Evolutionary conservation across 768 basidiomycete genomes (phyloP).

Genomic region (Dioszegia crocea): DNA sequence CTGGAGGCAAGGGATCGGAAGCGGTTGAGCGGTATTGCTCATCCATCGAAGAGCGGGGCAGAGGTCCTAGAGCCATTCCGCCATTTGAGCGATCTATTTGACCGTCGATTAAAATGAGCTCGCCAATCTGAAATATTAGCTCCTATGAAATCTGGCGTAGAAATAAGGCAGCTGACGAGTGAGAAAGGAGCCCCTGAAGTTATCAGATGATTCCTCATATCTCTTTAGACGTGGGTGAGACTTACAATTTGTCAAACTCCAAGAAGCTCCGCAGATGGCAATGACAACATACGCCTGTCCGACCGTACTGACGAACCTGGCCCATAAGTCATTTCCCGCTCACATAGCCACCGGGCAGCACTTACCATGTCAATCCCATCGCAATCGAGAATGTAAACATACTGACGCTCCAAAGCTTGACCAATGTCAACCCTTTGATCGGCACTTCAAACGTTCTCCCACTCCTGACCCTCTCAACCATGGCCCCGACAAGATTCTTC

Average conservation of each 20-base stretch:
- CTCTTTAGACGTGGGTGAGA: neutral
- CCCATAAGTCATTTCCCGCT: too few species aligned
- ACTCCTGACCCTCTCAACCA: neutral
- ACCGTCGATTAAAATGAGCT: conserved; percentile 68
- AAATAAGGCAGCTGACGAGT: conserved; percentile 55
- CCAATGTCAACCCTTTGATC: conserved; percentile 45
- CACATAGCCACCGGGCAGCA: too few species aligned
- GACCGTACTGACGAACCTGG: conserved; percentile 68
- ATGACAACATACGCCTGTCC: conserved; percentile 70
- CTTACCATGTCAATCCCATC: conserved; percentile 81
- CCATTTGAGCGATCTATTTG: conserved; percentile 1
- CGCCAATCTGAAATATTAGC: conserved; percentile 60
- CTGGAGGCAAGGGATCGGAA: neutral
- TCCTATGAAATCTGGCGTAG: neutral
- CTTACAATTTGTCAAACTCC: conserved; percentile 78
- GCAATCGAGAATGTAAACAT: conserved; percentile 69
- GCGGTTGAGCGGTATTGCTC: conserved; percentile 49
- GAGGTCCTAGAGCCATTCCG: neutral
- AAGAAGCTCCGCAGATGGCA: conserved; percentile 78
- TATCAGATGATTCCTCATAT: neutral
- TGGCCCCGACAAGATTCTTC: neutral
- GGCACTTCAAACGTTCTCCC: conserved; percentile 30
- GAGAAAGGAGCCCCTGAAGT: conserved; percentile 71
- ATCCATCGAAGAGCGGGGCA: conserved; percentile 2
- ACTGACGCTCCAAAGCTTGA: conserved; percentile 67